Evolutionary conservation across 2,329 filamentous ascomycete species (phyloP).

Genomic region (Fusarium albidum): DNA sequence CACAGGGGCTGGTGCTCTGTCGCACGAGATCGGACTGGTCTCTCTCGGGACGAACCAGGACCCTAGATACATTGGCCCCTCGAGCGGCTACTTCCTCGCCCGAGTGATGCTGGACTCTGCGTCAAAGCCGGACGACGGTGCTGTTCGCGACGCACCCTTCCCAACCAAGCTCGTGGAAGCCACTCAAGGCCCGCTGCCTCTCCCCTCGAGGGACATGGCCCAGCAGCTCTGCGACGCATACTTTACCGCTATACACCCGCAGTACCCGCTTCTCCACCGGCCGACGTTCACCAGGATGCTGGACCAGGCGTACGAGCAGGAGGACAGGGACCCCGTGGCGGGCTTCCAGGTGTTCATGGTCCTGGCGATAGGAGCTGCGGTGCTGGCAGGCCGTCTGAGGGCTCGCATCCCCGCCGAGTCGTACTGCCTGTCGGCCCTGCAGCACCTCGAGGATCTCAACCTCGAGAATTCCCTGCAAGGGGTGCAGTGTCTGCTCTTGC

Average conservation of each 20-base stretch:
- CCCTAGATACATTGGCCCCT: conserved; percentile 62
- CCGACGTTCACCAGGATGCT: conserved; percentile 51
- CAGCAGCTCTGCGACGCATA: conserved; percentile 54
- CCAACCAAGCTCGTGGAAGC: conserved; percentile 44
- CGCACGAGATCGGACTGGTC: conserved; percentile 62
- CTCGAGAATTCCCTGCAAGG: conserved; percentile 58
- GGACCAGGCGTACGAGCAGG: conserved; percentile 46
- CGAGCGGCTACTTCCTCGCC: conserved; percentile 62
- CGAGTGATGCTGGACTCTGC: conserved; percentile 55
- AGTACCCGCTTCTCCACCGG: conserved; percentile 59
- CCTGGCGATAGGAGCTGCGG: conserved; percentile 56
- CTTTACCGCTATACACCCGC: conserved; percentile 56
- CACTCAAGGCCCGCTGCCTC: conserved; percentile 42
- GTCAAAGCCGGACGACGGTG: conserved; percentile 35
- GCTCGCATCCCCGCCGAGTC: conserved; percentile 56
- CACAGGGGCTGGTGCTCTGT: conserved; percentile 39
- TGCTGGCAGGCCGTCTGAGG: conserved; percentile 53
- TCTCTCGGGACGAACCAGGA: conserved; percentile 57
- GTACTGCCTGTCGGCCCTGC: conserved; percentile 57
- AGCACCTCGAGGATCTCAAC: conserved; percentile 55
- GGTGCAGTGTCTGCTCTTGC: conserved; percentile 56
- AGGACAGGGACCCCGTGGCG: conserved; percentile 40
- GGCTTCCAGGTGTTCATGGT: conserved; percentile 63
- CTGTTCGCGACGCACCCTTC: conserved; percentile 22
- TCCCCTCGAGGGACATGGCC: conserved; percentile 47